These are phyloP conservation scores for Amphicarpaea edgeworthii DNA, from an alignment of 306 rosid species.

Conservation along the genomic window DNA sequence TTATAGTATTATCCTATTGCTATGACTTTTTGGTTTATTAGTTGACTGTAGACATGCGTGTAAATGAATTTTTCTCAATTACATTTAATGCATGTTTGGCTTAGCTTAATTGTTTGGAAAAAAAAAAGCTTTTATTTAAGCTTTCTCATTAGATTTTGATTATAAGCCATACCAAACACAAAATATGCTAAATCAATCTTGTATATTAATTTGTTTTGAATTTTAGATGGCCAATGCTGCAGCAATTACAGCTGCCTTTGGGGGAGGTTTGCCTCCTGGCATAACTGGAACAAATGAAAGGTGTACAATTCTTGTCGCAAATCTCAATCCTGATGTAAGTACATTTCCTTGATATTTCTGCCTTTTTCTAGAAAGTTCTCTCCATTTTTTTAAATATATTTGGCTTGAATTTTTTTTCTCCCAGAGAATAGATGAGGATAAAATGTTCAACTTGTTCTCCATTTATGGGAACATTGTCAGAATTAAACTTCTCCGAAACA, in stretches of 20 bases:
- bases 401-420: conserved; percentile 46
- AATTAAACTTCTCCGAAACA: conserved; percentile 92
- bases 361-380: background rate
- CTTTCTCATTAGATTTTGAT: background rate
- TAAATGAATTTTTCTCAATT: conserved; percentile 5
- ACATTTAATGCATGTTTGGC: conserved; percentile 12
- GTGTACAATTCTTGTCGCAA: conserved; percentile 93
- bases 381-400: background rate
- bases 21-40: background rate
- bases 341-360: conserved; percentile 20
- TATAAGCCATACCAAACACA: background rate
- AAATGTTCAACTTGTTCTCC: conserved; percentile 95
- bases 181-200: background rate
- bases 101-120: background rate
- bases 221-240: conserved; percentile 88
- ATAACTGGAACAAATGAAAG: conserved; percentile 95
- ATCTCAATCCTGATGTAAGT: conserved; percentile 92
- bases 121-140: background rate
- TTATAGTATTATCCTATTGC: conserved; percentile 6
- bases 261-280: conserved; percentile 98
- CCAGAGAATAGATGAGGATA: conserved; percentile 97
- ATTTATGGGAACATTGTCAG: conserved; percentile 96
- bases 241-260: conserved; percentile 92
- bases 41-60: background rate
- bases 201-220: conserved; percentile 31